A percentile compares a stretch with the other conserved stretches of the same genome.
Evolutionary conservation across 306 rosid genomes (phyloP).

Genomic region (Macrotyloma uniflorum): DNA sequence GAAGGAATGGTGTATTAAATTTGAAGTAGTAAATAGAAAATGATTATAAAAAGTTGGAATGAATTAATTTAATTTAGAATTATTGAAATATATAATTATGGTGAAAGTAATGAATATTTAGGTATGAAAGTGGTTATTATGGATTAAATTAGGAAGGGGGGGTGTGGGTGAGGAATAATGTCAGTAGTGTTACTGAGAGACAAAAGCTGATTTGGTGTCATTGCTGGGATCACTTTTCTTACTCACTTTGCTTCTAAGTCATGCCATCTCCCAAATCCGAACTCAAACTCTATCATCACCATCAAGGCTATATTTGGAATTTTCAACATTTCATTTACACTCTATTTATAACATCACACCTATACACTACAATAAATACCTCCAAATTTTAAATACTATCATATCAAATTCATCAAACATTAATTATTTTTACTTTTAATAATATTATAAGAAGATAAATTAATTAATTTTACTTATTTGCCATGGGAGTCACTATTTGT

Average conservation of each 20-base stretch:
- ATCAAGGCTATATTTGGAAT: conserved; percentile 29
- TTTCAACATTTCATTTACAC: background rate
- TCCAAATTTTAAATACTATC: no score
- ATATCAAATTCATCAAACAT: no score
- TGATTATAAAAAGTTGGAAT: background rate
- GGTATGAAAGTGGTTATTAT: conserved; percentile 8
- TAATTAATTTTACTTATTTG: no score
- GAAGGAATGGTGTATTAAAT: no score
- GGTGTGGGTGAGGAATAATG: conserved; percentile 54
- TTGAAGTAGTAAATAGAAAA: no score
- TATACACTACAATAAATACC: background rate
- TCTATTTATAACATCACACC: background rate
- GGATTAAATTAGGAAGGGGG: background rate
- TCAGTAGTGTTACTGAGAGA: conserved; percentile 49
- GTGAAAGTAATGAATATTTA: conserved; percentile 1
- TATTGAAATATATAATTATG: background rate
- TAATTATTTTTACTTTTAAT: no score
- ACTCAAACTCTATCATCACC: conserved; percentile 33
- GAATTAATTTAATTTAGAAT: background rate
- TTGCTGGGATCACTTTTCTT: conserved; percentile 46
- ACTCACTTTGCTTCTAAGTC: conserved; percentile 73
- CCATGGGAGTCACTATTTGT: no score
- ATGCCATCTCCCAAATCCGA: conserved; percentile 51
- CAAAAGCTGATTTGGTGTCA: conserved; percentile 66
- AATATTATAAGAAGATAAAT: no score